Conservation (phyloP, 2,329 filamentous ascomycete species). For the Stemphylium vesicarium region DNA sequence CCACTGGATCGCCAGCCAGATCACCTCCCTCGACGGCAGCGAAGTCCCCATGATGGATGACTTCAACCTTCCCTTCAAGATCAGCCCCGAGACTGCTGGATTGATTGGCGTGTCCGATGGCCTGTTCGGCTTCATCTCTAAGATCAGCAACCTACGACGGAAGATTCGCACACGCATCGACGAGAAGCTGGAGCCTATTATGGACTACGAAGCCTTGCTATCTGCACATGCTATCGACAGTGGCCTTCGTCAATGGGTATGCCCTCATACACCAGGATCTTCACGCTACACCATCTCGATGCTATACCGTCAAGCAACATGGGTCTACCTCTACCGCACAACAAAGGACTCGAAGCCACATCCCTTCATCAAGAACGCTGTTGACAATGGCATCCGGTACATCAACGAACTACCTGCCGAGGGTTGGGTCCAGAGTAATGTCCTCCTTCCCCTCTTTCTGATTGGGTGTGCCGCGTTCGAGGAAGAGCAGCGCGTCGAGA, state of each 20-base stretch:
- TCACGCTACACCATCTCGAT: constrained; percentile 64
- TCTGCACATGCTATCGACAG: constrained; percentile 77
- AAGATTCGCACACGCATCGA: constrained; percentile 72
- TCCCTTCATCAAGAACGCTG: constrained; percentile 62
- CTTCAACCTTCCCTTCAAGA: constrained; percentile 62
- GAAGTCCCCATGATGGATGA: constrained; percentile 61
- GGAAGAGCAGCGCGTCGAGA: constrained; percentile 60
- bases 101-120: constrained; percentile 83
- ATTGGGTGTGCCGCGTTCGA: constrained; percentile 67
- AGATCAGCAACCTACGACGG: constrained; percentile 79
- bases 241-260: constrained; percentile 76
- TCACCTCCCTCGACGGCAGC: constrained; percentile 62
- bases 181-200: constrained; percentile 66
- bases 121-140: constrained; percentile 77
- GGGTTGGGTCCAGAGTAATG: constrained; percentile 63
- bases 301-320: constrained; percentile 67
- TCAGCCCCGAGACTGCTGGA: constrained; percentile 62
- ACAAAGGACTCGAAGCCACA: constrained; percentile 63
- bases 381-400: constrained; percentile 64
- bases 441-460: constrained; percentile 67
- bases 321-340: constrained; percentile 68
- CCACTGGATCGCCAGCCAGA: constrained; percentile 67
- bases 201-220: constrained; percentile 76
- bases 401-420: constrained; percentile 62
- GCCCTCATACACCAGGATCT: constrained; percentile 59